Conservation (phyloP, 1,284 basidiomycete genomes). For the Sporisorium scitamineum region DNA sequence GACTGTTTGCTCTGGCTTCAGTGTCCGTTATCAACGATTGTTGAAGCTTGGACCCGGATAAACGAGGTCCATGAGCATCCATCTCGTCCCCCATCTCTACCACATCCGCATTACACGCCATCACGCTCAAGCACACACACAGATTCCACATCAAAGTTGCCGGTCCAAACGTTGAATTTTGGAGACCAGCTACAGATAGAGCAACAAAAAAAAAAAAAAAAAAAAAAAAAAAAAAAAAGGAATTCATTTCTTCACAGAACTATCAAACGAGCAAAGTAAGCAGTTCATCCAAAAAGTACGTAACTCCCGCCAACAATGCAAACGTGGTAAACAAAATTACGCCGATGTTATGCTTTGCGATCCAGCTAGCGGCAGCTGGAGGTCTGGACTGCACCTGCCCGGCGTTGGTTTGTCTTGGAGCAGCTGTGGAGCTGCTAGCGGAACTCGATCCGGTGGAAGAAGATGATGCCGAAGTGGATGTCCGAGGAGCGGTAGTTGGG, state of each 20-base stretch:
- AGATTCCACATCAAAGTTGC: too few species aligned
- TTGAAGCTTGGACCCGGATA: too few species aligned
- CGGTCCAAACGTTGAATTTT: too few species aligned
- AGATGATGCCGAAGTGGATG: neutral
- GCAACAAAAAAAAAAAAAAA: neutral
- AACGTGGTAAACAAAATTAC: conserved; percentile 36
- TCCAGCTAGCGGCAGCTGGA: conserved; percentile 18
- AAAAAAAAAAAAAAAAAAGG: too few species aligned
- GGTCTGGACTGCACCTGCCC: neutral
- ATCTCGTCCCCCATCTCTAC: too few species aligned
- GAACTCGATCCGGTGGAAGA: neutral
- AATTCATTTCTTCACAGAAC: too few species aligned
- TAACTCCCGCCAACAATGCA: conserved; percentile 38
- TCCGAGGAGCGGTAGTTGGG: neutral
- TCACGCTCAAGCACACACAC: too few species aligned
- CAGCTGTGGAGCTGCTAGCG: neutral
- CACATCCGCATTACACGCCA: too few species aligned
- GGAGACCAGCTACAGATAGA: neutral
- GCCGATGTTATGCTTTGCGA: conserved; percentile 36
- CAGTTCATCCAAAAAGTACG: conserved; percentile 46
- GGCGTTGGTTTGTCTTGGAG: conserved; percentile 27
- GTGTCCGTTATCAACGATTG: too few species aligned
- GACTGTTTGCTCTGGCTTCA: too few species aligned
- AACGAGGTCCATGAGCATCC: too few species aligned
- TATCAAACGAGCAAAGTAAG: conserved; percentile 38